phyloP scores from a whole-genome alignment of 495 filamentous ascomycete genomes.

The Penicillium antarcticum region DNA sequence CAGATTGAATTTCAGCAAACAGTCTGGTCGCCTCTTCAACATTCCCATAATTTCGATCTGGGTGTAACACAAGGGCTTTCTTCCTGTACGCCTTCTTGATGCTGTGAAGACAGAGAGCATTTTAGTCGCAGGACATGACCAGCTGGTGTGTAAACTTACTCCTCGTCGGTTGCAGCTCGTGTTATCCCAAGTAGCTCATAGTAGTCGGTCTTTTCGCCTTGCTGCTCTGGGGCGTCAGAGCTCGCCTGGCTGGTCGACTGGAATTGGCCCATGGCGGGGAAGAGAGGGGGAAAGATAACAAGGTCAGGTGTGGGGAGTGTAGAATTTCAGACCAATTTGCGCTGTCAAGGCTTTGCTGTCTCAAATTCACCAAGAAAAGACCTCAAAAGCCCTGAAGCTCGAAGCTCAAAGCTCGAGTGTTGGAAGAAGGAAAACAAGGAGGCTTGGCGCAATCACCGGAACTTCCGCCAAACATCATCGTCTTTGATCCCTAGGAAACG shows the following conservation, averaged over 20 bases:
- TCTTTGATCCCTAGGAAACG: background rate
- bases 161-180: slow-evolving; percentile 71
- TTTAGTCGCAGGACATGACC: slow-evolving; percentile 1
- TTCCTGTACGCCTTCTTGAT: slow-evolving; percentile 90
- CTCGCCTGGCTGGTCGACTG: slow-evolving; percentile 59
- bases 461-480: background rate
- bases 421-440: too few relatives aligned
- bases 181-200: slow-evolving; percentile 83
- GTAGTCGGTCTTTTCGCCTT: slow-evolving; percentile 70
- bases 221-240: slow-evolving; percentile 14
- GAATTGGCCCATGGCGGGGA: slow-evolving; percentile 67
- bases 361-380: too few relatives aligned
- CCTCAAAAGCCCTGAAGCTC: too few relatives aligned
- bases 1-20: slow-evolving; percentile 89
- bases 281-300: background rate
- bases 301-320: background rate
- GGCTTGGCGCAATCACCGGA: too few relatives aligned
- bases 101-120: slow-evolving; percentile 37
- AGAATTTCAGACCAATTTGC: background rate
- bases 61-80: slow-evolving; percentile 91
- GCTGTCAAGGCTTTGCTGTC: too few relatives aligned
- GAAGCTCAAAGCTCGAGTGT: too few relatives aligned
- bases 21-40: slow-evolving; percentile 74
- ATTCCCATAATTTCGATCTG: slow-evolving; percentile 89
- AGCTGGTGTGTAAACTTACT: slow-evolving; percentile 54